These are phyloP conservation scores for Paramyrothecium sp. DNA, from an alignment of 2,329 filamentous ascomycete genomes.

Conservation along the genomic window DNA sequence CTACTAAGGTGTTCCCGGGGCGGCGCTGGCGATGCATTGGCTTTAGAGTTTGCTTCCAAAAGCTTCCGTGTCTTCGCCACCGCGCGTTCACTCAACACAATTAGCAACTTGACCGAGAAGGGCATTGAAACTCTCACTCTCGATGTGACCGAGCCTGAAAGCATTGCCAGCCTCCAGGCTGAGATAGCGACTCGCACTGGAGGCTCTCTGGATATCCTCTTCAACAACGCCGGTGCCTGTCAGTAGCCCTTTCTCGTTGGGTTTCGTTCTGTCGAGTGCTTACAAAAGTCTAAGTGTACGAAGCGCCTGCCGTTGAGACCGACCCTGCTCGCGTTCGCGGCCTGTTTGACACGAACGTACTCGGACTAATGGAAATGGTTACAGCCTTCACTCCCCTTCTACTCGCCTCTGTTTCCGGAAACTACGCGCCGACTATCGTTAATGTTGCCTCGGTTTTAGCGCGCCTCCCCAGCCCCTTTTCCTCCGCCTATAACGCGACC, in stretches of 20 bases:
- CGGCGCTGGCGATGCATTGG: conserved; percentile 10
- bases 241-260: neutral
- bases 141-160: conserved; percentile 10
- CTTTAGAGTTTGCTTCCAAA: conserved; percentile 8
- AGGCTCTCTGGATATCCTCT: conserved; percentile 9
- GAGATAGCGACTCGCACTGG: conserved; percentile 7
- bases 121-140: conserved; percentile 10
- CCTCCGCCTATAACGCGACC: conserved; percentile 7
- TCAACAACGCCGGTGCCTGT: conserved; percentile 12
- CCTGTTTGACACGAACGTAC: conserved; percentile 13
- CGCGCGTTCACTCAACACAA: conserved; percentile 7
- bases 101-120: conserved; percentile 2
- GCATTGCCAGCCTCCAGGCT: conserved; percentile 6
- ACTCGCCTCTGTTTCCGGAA: conserved; percentile 1
- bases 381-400: conserved; percentile 10
- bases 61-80: conserved; percentile 13
- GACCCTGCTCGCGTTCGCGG: conserved; percentile 4
- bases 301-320: neutral
- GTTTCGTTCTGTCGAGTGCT: neutral
- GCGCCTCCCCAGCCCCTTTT: neutral
- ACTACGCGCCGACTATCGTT: neutral
- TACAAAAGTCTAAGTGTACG: neutral
- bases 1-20: neutral
- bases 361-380: conserved; percentile 11
- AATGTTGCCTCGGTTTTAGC: conserved; percentile 3